Percentiles rank a stretch among this genome's conserved stretches.
phyloP scores from a whole-genome alignment of 805 yeast genomes.

The Saturnispora silvae region DNA sequence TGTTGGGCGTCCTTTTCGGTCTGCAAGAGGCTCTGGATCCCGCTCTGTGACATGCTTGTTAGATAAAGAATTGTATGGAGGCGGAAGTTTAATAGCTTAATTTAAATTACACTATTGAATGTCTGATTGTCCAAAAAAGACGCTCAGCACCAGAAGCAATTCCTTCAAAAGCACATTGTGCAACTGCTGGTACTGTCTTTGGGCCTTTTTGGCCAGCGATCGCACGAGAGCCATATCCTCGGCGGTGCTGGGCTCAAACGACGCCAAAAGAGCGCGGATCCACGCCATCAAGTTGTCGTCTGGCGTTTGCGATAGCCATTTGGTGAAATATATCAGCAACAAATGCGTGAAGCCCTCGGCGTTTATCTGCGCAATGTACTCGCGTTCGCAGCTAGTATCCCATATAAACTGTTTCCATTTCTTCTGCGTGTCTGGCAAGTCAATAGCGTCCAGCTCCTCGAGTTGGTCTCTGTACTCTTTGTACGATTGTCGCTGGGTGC shows the following conservation, averaged over 20 bases:
- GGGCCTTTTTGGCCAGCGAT: constrained; percentile 30
- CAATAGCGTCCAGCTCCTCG: constrained; percentile 22
- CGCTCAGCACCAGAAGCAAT: neutral
- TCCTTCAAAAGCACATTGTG: constrained; percentile 12
- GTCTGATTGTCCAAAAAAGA: constrained; percentile 5
- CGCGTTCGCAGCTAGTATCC: constrained; percentile 25
- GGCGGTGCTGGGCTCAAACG: constrained; percentile 30
- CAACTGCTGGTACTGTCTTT: constrained; percentile 15
- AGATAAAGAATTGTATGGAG: neutral
- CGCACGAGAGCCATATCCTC: constrained; percentile 33
- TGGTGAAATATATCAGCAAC: constrained; percentile 30
- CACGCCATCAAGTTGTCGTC: constrained; percentile 26
- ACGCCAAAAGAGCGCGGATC: constrained; percentile 30
- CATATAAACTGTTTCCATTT: constrained; percentile 34
- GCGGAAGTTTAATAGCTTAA: neutral
- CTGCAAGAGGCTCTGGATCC: constrained; percentile 61
- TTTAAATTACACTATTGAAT: neutral
- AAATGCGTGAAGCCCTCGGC: constrained; percentile 28
- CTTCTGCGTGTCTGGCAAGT: constrained; percentile 28
- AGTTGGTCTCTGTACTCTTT: constrained; percentile 13
- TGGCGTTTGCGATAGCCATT: constrained; percentile 31
- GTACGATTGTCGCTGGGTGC: constrained; percentile 13
- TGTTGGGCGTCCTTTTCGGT: constrained; percentile 98
- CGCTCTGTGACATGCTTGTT: constrained; percentile 19
- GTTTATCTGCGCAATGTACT: constrained; percentile 23